A percentile compares a stretch with the other conserved stretches of the same genome.
These are phyloP conservation scores for Penicillium taxi DNA, from an alignment of 495 filamentous ascomycete species.

Conservation along the genomic window DNA sequence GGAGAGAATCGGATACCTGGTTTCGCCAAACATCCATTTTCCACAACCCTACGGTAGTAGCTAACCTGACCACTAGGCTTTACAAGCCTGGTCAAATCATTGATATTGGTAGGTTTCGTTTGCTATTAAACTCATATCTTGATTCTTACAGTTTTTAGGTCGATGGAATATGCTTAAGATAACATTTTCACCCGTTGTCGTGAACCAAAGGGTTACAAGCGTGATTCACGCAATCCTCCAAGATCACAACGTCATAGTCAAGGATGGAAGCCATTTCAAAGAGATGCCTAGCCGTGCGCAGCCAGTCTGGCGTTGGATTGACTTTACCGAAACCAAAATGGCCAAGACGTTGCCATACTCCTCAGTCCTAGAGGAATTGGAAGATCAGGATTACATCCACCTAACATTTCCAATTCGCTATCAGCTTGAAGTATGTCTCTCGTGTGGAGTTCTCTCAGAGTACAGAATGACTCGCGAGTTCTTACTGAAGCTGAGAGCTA, in stretches of 20 bases:
- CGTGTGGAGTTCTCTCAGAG: slow-evolving; percentile 70
- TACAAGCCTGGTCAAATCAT: slow-evolving; percentile 51
- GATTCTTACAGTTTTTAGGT: slow-evolving; percentile 8
- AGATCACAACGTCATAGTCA: slow-evolving; percentile 65
- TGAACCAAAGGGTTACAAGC: slow-evolving; percentile 31
- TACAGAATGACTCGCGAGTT: slow-evolving; percentile 62
- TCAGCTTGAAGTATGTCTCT: slow-evolving; percentile 88
- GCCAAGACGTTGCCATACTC: slow-evolving; percentile 1
- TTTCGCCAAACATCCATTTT: slow-evolving; percentile 65
- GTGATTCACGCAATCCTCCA: slow-evolving; percentile 46
- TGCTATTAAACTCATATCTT: neutral
- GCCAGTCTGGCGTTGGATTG: slow-evolving; percentile 52
- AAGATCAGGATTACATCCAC: slow-evolving; percentile 28
- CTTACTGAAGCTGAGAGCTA: slow-evolving; percentile 46
- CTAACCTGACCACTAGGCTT: slow-evolving; percentile 44
- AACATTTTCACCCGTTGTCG: slow-evolving; percentile 15
- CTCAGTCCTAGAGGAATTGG: slow-evolving; percentile 26
- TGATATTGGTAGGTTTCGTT: slow-evolving; percentile 57
- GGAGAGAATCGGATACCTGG: slow-evolving; percentile 67
- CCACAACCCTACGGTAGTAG: slow-evolving; percentile 29
- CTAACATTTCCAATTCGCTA: slow-evolving; percentile 73
- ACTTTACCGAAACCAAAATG: slow-evolving; percentile 23
- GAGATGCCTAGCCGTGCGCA: slow-evolving; percentile 11
- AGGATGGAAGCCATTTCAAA: slow-evolving; percentile 19
- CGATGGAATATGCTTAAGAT: slow-evolving; percentile 39